Conservation (phyloP, 352 stramenopile species). For the Pythium chondricola region DNA sequence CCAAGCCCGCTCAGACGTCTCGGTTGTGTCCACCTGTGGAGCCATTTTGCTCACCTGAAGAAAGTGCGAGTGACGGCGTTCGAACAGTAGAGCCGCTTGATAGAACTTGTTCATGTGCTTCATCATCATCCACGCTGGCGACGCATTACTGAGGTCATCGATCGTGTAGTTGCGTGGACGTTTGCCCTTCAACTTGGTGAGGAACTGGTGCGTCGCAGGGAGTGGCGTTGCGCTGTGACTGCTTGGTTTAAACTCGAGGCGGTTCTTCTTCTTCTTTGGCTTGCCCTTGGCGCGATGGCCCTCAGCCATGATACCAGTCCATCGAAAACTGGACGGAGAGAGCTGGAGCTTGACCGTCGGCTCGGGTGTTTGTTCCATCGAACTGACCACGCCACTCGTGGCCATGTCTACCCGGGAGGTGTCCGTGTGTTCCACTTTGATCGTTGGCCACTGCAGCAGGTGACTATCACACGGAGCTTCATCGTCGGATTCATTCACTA, state of each 20-base stretch:
- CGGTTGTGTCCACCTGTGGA: no score
- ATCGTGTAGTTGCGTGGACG: conserved; percentile 29
- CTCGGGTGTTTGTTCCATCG: background rate
- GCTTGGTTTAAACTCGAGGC: conserved; percentile 4
- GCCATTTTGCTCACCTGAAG: conserved; percentile 40
- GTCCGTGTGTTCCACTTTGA: background rate
- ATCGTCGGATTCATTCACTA: no score
- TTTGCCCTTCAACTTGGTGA: conserved; percentile 56
- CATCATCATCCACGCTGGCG: conserved; percentile 46
- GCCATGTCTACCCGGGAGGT: background rate
- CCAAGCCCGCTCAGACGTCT: no score
- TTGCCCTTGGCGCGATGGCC: conserved; percentile 1
- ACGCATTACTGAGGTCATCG: conserved; percentile 40
- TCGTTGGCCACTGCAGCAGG: no score
- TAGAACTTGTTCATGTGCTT: conserved; percentile 54
- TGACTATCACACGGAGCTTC: no score
- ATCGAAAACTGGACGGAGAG: conserved; percentile 3
- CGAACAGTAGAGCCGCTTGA: conserved; percentile 39
- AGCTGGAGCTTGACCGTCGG: conserved; percentile 2
- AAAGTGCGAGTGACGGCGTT: conserved; percentile 46
- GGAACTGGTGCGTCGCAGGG: conserved; percentile 49
- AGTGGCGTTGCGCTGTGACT: conserved; percentile 22
- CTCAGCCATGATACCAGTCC: background rate
- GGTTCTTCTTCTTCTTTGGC: conserved; percentile 17
- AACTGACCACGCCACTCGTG: no score